phyloP scores from a whole-genome alignment of 2,329 filamentous ascomycete species.

The Diaporthe velutina region DNA sequence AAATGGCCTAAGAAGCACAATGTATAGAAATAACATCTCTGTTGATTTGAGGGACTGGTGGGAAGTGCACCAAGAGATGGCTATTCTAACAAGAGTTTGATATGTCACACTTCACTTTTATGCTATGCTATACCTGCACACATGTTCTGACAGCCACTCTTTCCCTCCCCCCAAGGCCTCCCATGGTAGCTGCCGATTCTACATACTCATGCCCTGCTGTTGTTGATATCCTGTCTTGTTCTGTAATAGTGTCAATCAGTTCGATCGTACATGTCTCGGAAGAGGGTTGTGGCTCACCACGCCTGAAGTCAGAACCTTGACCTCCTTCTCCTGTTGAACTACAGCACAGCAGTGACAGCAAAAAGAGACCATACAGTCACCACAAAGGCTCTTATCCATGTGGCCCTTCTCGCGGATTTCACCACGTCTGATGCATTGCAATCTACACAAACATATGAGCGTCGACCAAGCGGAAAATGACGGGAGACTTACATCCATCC shows the following conservation, averaged over 20 bases:
- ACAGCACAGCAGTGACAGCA: slow-evolving; percentile 35
- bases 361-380: slow-evolving; percentile 33
- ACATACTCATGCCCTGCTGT: slow-evolving; percentile 16
- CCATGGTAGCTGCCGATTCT: background rate
- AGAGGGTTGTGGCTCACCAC: slow-evolving; percentile 10
- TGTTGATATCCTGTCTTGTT: slow-evolving; percentile 8
- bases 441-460: slow-evolving; percentile 13
- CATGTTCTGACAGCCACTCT: no score
- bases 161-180: no score
- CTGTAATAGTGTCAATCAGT: background rate
- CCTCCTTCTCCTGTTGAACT: slow-evolving; percentile 38
- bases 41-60: no score
- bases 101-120: no score
- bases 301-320: background rate
- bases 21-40: no score
- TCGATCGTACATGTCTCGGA: background rate
- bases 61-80: no score
- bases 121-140: no score
- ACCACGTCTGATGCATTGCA: slow-evolving; percentile 30
- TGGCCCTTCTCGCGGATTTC: slow-evolving; percentile 26
- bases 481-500: slow-evolving; percentile 27
- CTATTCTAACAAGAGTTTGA: no score
- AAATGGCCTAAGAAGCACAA: no score
- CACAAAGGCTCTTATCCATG: slow-evolving; percentile 30
- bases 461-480: background rate